A percentile compares a stretch with the other conserved stretches of the same genome.
Evolutionary conservation across 495 filamentous ascomycete genomes (phyloP).

Genomic region (Penicillium paxilli): DNA sequence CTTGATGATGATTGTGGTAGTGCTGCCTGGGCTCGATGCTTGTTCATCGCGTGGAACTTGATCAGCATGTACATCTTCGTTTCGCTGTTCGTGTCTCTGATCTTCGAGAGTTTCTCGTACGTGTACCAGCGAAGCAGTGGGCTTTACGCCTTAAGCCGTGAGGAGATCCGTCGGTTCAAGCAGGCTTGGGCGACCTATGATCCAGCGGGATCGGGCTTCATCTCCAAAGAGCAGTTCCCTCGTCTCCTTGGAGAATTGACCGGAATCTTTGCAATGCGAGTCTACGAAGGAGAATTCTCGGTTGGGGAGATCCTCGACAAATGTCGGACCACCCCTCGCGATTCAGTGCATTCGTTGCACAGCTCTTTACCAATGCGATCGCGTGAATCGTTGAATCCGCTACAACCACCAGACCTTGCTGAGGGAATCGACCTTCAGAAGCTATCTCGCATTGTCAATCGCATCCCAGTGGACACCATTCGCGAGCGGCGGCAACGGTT

Average conservation of each 20-base stretch:
- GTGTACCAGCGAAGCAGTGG: constrained; percentile 93
- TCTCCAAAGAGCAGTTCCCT: constrained; percentile 89
- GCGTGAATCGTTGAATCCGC: constrained; percentile 19
- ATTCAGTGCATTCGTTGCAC: constrained; percentile 30
- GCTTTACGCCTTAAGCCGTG: constrained; percentile 75
- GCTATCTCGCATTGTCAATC: constrained; percentile 70
- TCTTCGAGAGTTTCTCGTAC: constrained; percentile 99
- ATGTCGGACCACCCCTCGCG: constrained; percentile 58
- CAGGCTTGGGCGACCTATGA: constrained; percentile 97
- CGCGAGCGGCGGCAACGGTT: constrained; percentile 71
- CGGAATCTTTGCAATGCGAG: constrained; percentile 95
- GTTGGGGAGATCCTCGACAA: constrained; percentile 81
- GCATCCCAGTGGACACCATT: constrained; percentile 75
- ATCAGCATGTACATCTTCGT: constrained; percentile 99
- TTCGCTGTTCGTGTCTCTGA: constrained; percentile 95
- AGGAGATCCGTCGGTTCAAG: constrained; percentile 95
- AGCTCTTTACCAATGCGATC: constrained; percentile 19
- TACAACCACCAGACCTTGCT: constrained; percentile 42
- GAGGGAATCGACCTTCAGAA: constrained; percentile 76
- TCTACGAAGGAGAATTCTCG: constrained; percentile 88
- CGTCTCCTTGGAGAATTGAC: constrained; percentile 86
- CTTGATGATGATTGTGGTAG: constrained; percentile 93
- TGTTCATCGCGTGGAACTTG: constrained; percentile 98
- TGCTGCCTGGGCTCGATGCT: constrained; percentile 74
- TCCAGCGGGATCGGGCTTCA: constrained; percentile 85